A percentile compares a stretch with the other conserved stretches of the same genome.
These are phyloP conservation scores for Pulveroboletus frians DNA, from an alignment of 768 basidiomycete genomes.

Conservation along the genomic window DNA sequence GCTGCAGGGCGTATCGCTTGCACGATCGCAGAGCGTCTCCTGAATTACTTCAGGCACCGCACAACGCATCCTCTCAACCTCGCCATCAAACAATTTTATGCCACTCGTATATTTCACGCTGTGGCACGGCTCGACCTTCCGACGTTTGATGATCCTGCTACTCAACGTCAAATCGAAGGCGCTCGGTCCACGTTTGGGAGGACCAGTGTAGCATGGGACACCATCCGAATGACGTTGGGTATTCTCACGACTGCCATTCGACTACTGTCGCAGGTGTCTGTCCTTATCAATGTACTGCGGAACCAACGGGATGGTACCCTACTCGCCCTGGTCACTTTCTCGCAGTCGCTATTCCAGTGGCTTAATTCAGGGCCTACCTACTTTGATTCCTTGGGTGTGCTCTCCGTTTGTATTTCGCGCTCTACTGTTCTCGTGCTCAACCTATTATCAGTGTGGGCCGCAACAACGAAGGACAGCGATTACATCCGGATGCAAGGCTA, in stretches of 20 bases:
- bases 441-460: slow-evolving; percentile 55
- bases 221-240: slow-evolving; percentile 40
- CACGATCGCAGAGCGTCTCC: slow-evolving; percentile 41
- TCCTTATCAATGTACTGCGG: slow-evolving; percentile 53
- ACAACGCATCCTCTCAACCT: slow-evolving; percentile 49
- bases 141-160: slow-evolving; percentile 62
- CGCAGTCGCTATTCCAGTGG: slow-evolving; percentile 46
- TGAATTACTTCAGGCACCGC: slow-evolving; percentile 36
- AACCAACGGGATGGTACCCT: slow-evolving; percentile 61
- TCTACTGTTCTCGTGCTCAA: neutral
- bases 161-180: slow-evolving; percentile 61
- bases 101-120: slow-evolving; percentile 59
- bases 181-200: slow-evolving; percentile 41
- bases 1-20: slow-evolving; percentile 53
- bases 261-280: slow-evolving; percentile 53
- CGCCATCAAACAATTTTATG: slow-evolving; percentile 58
- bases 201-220: slow-evolving; percentile 55
- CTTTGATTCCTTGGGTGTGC: slow-evolving; percentile 29
- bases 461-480: slow-evolving; percentile 58
- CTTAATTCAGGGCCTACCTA: slow-evolving; percentile 19
- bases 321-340: slow-evolving; percentile 53
- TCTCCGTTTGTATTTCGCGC: neutral
- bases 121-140: slow-evolving; percentile 72
- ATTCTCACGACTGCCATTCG: slow-evolving; percentile 44
- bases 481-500: slow-evolving; percentile 63